These are phyloP conservation scores for Lomentospora prolificans DNA, from an alignment of 2,329 filamentous ascomycete genomes.

Conservation along the genomic window DNA sequence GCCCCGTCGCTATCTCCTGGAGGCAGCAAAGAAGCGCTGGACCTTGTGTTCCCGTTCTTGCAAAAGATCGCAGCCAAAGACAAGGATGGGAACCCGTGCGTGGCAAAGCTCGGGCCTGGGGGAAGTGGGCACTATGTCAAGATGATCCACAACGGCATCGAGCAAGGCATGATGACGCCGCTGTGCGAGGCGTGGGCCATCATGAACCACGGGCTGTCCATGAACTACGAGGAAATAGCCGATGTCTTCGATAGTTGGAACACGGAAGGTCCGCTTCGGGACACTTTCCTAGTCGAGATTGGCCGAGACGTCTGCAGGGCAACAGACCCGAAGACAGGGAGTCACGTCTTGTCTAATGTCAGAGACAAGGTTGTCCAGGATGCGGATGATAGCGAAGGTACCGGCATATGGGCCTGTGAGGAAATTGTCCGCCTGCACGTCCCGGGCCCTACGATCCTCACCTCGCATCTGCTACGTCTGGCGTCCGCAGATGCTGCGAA, in stretches of 20 bases:
- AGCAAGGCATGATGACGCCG: constrained; percentile 59
- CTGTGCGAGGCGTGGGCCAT: constrained; percentile 57
- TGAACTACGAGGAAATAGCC: constrained; percentile 51
- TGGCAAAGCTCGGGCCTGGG: constrained; percentile 48
- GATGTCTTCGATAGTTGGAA: constrained; percentile 53
- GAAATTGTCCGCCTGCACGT: constrained; percentile 53
- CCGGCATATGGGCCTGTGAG: constrained; percentile 54
- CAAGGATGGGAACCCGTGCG: constrained; percentile 46
- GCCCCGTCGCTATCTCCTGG: constrained; percentile 61
- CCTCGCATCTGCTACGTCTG: constrained; percentile 52
- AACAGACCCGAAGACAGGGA: constrained; percentile 27
- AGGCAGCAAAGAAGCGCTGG: constrained; percentile 45
- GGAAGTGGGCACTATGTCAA: constrained; percentile 64
- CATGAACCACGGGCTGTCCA: constrained; percentile 46
- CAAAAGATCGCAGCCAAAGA: constrained; percentile 54
- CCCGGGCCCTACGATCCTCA: constrained; percentile 52
- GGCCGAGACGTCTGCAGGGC: constrained; percentile 49
- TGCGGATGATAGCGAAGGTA: constrained; percentile 55
- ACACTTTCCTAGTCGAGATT: constrained; percentile 55
- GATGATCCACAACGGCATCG: constrained; percentile 68
- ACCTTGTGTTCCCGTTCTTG: constrained; percentile 51
- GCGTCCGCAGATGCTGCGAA: constrained; percentile 52
- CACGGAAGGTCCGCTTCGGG: constrained; percentile 40
- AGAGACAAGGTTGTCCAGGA: constrained; percentile 66
- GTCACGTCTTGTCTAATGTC: constrained; percentile 49